Evolutionary conservation across 1,284 basidiomycete genomes (phyloP), one percentile per base, ranked within the genome.

Genomic region (Leccinum variabile): DNA sequence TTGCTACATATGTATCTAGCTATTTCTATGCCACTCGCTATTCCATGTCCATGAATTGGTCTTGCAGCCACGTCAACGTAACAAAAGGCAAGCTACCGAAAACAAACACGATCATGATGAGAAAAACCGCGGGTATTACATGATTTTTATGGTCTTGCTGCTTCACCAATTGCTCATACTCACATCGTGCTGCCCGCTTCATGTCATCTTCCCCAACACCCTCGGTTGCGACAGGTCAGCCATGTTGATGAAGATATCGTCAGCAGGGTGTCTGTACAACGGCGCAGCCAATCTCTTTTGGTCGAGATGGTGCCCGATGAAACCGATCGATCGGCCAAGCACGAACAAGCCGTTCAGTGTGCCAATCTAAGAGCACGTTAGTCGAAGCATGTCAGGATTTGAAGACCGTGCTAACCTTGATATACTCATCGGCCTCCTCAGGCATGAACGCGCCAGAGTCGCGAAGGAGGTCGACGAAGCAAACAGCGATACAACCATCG

Each of bases 361-460:
- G 62, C 93, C 94, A 68, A 95, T 94, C 84, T 82, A 66, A 18
- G 33, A 14, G 28, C 13, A 13, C 10, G 50, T 74, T 56, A 64
- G 30, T 62, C n/a, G 35, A 58, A 37, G 37, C 13, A 49, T n/a
- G 18, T 35, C 33, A 3, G 7, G 30, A 41, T 16, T 60, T 9
- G 25, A 1, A 56, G 22, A 56, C 6, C 1, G 0, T 49, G 41
- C 81, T 70, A 63, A 83, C 83, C 82, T 91, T 93, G 82, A 95
- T 94, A 84, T 98, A 98, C 80, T 99, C 97, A 69, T 95, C 91
- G 14, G 95, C 96, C 81, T 98, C 97, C 68, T 98, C 96, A 22
- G 90, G 85, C 3, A 92, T 95, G 84, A 99, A 99, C 6, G 96
- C 96, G 67, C 96, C 95, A 63, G 87, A 90, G 77, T 96, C 94